Evolutionary conservation across 2,329 filamentous ascomycete species (phyloP).

Genomic region (Karstenula rhodostoma): DNA sequence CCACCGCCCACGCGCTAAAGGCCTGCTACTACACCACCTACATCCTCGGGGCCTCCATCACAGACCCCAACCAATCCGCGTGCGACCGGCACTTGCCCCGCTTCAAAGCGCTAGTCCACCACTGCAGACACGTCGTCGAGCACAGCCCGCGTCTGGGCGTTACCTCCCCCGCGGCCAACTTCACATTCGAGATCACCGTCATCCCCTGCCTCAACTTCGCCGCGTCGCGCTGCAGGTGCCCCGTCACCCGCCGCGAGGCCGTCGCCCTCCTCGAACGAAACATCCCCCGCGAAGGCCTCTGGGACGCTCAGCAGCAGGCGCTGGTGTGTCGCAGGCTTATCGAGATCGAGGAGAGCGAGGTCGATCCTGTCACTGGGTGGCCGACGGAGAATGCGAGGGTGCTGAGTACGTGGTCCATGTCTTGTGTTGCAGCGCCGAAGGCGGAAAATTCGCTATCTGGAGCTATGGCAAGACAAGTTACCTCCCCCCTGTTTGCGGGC

Average conservation of each 20-base stretch:
- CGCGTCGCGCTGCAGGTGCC: slow-evolving; percentile 31
- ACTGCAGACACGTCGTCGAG: slow-evolving; percentile 30
- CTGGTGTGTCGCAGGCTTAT: slow-evolving; percentile 26
- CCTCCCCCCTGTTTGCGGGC: neutral
- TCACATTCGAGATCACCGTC: slow-evolving; percentile 31
- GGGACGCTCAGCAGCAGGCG: slow-evolving; percentile 30
- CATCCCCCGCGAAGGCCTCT: slow-evolving; percentile 31
- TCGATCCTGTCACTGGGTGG: slow-evolving; percentile 31
- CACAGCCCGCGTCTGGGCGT: slow-evolving; percentile 14
- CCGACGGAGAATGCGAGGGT: slow-evolving; percentile 23
- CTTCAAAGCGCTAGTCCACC: slow-evolving; percentile 28
- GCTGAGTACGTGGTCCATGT: slow-evolving; percentile 1
- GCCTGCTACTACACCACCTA: slow-evolving; percentile 22
- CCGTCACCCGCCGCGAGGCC: slow-evolving; percentile 30
- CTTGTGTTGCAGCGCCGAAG: neutral
- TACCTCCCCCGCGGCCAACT: slow-evolving; percentile 22
- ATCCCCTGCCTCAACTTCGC: slow-evolving; percentile 25
- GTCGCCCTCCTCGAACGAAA: slow-evolving; percentile 27
- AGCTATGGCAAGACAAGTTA: neutral
- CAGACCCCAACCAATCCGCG: slow-evolving; percentile 17
- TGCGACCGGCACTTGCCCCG: slow-evolving; percentile 27
- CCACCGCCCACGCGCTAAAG: slow-evolving; percentile 27
- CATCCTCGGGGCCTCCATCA: slow-evolving; percentile 21
- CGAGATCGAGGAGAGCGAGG: slow-evolving; percentile 31
- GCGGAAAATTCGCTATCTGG: neutral